These are phyloP conservation scores for Erigeron philadelphicus DNA, from an alignment of 140 eudicot species.

Conservation along the genomic window DNA sequence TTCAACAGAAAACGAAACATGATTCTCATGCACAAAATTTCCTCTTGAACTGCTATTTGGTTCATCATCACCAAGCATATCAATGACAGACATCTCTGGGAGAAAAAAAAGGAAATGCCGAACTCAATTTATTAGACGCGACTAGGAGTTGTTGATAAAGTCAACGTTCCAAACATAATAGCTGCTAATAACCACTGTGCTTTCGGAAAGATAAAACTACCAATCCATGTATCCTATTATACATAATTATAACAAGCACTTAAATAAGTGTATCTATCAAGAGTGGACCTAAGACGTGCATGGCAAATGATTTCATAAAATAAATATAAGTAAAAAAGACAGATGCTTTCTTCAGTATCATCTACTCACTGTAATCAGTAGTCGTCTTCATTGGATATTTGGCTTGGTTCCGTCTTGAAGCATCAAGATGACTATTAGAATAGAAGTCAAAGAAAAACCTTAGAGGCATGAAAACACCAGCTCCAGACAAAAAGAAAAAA, in stretches of 20 bases:
- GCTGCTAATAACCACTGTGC: constrained; percentile 10
- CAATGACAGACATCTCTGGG: constrained; percentile 62
- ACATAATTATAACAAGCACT: constrained; percentile 8
- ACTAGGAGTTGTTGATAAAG: constrained; percentile 20
- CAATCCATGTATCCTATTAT: neutral
- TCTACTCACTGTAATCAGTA: constrained; percentile 43
- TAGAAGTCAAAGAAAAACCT: constrained; percentile 30
- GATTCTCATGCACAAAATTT: constrained; percentile 54
- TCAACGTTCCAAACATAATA: constrained; percentile 6
- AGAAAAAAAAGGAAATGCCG: constrained; percentile 21
- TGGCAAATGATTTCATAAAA: constrained; percentile 11
- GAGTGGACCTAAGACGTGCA: constrained; percentile 16
- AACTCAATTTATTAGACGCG: constrained; percentile 15
- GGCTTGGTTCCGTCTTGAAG: constrained; percentile 31
- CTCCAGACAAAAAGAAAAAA: constrained; percentile 19
- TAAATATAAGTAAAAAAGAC: constrained; percentile 2
- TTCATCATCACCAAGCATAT: constrained; percentile 73
- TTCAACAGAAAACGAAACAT: constrained; percentile 86
- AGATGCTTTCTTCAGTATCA: constrained; percentile 14
- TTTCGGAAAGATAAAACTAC: neutral
- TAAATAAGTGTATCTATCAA: constrained; percentile 6
- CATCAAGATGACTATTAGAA: constrained; percentile 31
- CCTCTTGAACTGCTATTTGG: constrained; percentile 37
- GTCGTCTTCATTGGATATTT: constrained; percentile 34
- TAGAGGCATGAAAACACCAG: constrained; percentile 24